These are phyloP conservation scores for Ophiostoma sp. DNA, from an alignment of 2,329 filamentous ascomycete genomes.

Conservation along the genomic window DNA sequence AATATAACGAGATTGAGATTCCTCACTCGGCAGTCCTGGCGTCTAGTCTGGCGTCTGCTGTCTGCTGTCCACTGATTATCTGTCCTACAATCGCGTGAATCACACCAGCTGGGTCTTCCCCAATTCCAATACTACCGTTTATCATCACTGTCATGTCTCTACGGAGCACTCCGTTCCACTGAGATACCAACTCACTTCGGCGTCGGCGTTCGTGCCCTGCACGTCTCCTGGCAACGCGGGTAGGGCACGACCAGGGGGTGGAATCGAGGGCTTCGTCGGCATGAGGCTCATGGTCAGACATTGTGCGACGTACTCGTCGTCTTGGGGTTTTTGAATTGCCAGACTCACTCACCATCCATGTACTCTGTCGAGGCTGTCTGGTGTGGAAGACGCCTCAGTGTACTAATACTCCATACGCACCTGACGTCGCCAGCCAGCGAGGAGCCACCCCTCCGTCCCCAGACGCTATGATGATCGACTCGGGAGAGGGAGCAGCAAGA, in stretches of 20 bases:
- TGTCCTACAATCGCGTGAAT: too few relatives aligned
- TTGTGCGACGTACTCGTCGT: neutral
- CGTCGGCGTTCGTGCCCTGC: neutral
- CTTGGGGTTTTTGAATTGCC: too few relatives aligned
- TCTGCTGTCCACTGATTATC: too few relatives aligned
- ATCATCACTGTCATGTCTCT: too few relatives aligned
- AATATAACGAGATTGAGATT: too few relatives aligned
- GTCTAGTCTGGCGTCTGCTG: too few relatives aligned
- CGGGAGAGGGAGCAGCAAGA: constrained; percentile 9
- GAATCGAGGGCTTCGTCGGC: constrained; percentile 17
- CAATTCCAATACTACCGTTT: too few relatives aligned
- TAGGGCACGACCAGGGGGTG: constrained; percentile 22
- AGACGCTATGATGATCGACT: constrained; percentile 14
- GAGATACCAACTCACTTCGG: neutral
- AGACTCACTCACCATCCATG: neutral
- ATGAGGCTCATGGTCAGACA: constrained; percentile 5
- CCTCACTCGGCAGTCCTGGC: too few relatives aligned
- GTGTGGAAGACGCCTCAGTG: neutral
- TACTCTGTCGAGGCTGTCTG: neutral
- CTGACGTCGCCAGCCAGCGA: neutral
- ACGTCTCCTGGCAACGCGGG: constrained; percentile 9
- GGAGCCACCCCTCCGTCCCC: constrained; percentile 8
- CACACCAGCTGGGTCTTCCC: too few relatives aligned
- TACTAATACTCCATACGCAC: neutral
- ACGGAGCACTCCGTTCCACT: constrained; percentile 2